Evolutionary conservation across 129 eudicot genomes (phyloP).

Genomic region (Chrysanthemum seticuspe): DNA sequence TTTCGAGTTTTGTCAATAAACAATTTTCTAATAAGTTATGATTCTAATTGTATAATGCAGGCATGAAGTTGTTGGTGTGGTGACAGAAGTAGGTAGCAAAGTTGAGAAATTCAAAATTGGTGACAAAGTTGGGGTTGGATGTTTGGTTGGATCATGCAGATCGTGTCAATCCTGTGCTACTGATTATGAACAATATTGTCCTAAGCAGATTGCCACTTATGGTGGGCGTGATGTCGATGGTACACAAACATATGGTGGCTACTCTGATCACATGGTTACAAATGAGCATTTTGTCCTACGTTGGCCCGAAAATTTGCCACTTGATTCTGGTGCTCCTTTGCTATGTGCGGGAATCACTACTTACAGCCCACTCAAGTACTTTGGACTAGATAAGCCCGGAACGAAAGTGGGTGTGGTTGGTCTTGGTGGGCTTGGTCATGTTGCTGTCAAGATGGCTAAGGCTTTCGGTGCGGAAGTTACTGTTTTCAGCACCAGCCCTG

Average conservation of each 20-base stretch:
- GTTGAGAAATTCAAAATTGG: conserved; percentile 65
- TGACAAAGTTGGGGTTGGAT: conserved; percentile 82
- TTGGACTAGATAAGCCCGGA: conserved; percentile 53
- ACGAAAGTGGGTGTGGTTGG: conserved; percentile 59
- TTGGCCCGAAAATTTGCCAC: conserved; percentile 58
- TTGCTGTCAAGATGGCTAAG: conserved; percentile 65
- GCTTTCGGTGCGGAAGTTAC: conserved; percentile 61
- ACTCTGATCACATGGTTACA: conserved; percentile 53
- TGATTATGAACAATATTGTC: conserved; percentile 54
- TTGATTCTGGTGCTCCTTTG: conserved; percentile 58
- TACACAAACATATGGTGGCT: conserved; percentile 61
- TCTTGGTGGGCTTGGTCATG: conserved; percentile 63
- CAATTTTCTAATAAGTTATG: background rate
- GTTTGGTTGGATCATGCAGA: conserved; percentile 62
- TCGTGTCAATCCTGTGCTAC: conserved; percentile 43
- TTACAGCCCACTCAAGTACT: conserved; percentile 50
- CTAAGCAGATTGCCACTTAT: conserved; percentile 39
- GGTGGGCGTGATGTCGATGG: conserved; percentile 39
- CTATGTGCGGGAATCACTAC: conserved; percentile 64
- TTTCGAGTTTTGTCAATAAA: background rate
- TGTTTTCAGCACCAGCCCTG: conserved; percentile 48
- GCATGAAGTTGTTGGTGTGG: conserved; percentile 69
- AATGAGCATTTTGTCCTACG: conserved; percentile 50
- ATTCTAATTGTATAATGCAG: conserved; percentile 20
- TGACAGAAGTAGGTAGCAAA: conserved; percentile 74